Conservation (phyloP, 2,329 filamentous ascomycete species). For the Hypoxylon sp. region DNA sequence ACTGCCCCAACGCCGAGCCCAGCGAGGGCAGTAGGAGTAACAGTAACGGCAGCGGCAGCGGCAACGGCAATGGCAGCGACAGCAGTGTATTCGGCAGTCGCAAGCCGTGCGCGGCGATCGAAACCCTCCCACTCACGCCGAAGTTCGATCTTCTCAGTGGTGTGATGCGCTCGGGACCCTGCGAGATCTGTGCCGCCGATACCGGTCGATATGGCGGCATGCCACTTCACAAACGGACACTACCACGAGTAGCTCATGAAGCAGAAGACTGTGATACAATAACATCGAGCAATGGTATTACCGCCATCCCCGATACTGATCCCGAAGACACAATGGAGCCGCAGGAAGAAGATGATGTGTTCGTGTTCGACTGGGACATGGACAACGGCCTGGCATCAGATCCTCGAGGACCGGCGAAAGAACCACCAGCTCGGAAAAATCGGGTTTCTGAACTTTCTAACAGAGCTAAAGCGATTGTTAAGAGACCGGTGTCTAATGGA, state of each 20-base stretch:
- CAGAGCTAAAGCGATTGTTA: too few species aligned
- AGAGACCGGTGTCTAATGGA: neutral
- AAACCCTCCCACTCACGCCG: constrained; percentile 12
- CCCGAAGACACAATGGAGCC: neutral
- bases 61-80: neutral
- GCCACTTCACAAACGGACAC: neutral
- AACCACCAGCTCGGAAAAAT: too few species aligned
- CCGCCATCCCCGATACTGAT: neutral
- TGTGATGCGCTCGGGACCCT: constrained; percentile 3
- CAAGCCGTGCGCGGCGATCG: neutral
- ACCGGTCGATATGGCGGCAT: neutral
- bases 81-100: neutral
- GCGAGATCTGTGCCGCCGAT: constrained; percentile 17
- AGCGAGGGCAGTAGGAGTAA: neutral
- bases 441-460: neutral
- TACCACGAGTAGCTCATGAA: neutral
- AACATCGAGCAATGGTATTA: neutral
- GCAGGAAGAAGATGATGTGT: neutral
- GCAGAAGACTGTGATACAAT: neutral
- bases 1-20: constrained; percentile 13
- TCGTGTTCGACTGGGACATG: constrained; percentile 6
- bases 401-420: neutral
- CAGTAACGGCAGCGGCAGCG: neutral
- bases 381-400: neutral
- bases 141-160: neutral